Conservation (phyloP, 305 asterid genomes). For the Fraxinus albicans region DNA sequence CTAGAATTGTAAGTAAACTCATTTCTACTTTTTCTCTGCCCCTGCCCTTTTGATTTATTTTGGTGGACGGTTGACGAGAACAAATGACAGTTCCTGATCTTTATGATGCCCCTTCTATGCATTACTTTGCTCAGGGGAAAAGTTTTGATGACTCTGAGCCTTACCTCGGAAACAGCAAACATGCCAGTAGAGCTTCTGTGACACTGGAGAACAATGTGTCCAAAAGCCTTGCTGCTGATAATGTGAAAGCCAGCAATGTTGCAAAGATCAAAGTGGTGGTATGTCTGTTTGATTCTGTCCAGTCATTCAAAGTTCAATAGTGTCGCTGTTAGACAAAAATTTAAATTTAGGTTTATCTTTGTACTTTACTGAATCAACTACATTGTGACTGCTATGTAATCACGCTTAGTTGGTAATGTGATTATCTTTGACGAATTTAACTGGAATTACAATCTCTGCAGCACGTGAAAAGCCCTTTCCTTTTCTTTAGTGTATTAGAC, state of each 20-base stretch:
- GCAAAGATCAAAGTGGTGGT: constrained; percentile 99
- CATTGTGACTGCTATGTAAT: background rate
- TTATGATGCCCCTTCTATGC: constrained; percentile 56
- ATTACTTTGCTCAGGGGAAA: constrained; percentile 52
- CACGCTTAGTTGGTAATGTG: background rate
- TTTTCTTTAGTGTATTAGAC: background rate
- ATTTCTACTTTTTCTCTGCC: background rate
- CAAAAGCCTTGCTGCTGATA: constrained; percentile 73
- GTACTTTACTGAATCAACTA: background rate
- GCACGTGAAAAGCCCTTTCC: constrained; percentile 11
- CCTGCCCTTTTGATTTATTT: background rate
- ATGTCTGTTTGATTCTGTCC: constrained; percentile 25
- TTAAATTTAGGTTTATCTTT: background rate
- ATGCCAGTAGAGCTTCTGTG: constrained; percentile 55
- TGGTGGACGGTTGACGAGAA: constrained; percentile 21
- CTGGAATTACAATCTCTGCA: background rate
- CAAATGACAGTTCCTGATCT: constrained; percentile 66
- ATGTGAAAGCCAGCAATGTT: constrained; percentile 82
- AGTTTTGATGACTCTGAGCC: constrained; percentile 77
- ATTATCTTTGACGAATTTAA: background rate
- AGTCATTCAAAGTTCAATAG: constrained; percentile 10
- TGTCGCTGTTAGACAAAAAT: constrained; percentile 1
- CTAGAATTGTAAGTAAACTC: background rate
- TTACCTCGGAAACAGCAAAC: constrained; percentile 64
- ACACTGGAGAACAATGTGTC: constrained; percentile 61